Percentiles rank a stretch among this genome's conserved stretches.
These are phyloP conservation scores for Leccinum fuscescens DNA, from an alignment of 1,284 basidiomycete genomes.

Conservation along the genomic window DNA sequence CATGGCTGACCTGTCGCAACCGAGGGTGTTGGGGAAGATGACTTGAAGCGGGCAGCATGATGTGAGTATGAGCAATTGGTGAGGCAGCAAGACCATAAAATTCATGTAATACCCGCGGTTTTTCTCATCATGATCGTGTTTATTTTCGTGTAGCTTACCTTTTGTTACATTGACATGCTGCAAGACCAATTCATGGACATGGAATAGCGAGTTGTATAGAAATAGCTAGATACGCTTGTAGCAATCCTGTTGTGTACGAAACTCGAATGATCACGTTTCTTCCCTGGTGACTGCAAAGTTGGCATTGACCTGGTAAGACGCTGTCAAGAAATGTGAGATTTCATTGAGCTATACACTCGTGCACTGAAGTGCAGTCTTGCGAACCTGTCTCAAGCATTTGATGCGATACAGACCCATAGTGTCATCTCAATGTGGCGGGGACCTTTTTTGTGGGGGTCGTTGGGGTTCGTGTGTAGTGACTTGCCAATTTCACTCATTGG, in stretches of 20 bases:
- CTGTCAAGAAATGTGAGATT: not conserved
- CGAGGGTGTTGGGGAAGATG: slow-evolving; percentile 71
- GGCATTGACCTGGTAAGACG: not conserved
- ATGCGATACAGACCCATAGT: not conserved
- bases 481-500: too few relatives aligned
- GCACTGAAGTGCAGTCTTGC: not conserved
- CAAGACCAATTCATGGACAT: not conserved
- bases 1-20: slow-evolving; percentile 79
- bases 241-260: not conserved
- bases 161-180: not conserved
- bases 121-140: slow-evolving; percentile 4
- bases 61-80: not conserved
- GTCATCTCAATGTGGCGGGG: not conserved
- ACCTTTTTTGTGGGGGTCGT: not conserved
- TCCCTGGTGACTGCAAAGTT: not conserved
- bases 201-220: not conserved
- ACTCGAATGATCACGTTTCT: not conserved
- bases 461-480: not conserved
- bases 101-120: slow-evolving; percentile 26
- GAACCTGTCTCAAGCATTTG: not conserved
- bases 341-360: not conserved
- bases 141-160: not conserved
- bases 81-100: slow-evolving; percentile 9
- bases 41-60: slow-evolving; percentile 4
- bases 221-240: not conserved